Evolutionary conservation across 1,139 yeast genomes (phyloP).

Genomic region (Pichia inconspicua): DNA sequence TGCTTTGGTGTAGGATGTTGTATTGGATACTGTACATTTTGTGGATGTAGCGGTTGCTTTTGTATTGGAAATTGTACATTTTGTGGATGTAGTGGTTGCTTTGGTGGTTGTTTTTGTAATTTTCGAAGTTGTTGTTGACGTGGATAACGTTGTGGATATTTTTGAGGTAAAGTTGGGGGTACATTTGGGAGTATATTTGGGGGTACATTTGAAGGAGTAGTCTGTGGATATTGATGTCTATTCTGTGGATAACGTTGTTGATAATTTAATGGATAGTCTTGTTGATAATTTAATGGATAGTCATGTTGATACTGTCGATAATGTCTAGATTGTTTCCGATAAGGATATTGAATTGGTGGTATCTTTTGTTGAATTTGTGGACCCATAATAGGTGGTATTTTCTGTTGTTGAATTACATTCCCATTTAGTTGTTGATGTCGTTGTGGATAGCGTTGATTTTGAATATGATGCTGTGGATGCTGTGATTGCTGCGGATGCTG

Average conservation of each 20-base stretch:
- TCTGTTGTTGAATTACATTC: no score
- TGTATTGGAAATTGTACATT: no score
- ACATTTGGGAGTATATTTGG: background rate
- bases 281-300: background rate
- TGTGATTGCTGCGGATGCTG: background rate
- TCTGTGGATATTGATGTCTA: background rate
- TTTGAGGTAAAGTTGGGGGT: background rate
- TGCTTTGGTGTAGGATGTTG: no score
- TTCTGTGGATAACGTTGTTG: constrained; percentile 1
- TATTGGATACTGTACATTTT: no score
- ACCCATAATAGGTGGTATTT: no score
- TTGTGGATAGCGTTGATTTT: background rate
- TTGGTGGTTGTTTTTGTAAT: no score
- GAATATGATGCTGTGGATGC: background rate
- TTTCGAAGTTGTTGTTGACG: background rate
- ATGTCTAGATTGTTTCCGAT: background rate
- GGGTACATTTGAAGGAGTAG: background rate
- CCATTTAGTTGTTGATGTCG: background rate
- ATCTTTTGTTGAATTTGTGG: background rate
- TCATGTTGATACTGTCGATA: background rate
- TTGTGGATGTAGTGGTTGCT: no score
- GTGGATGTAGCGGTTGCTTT: no score
- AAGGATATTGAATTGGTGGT: constrained; percentile 1
- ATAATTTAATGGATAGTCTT: background rate
- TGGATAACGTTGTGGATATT: background rate